phyloP scores from a whole-genome alignment of 2,329 filamentous ascomycete genomes.

The Hypoxylon sp. region DNA sequence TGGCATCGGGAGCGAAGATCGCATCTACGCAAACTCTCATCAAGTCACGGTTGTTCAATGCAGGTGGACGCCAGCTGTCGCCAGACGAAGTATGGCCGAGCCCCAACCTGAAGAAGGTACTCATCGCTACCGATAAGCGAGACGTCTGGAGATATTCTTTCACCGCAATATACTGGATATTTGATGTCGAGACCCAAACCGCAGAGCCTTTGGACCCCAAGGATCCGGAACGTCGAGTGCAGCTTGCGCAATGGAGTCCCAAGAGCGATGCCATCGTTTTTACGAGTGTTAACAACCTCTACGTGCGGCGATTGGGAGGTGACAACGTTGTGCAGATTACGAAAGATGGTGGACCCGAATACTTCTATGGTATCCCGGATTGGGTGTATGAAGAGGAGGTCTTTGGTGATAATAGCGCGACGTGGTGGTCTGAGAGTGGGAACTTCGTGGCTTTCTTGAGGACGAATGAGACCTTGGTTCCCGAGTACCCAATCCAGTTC shows the following conservation, averaged over 20 bases:
- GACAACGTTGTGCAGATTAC: slow-evolving; percentile 79
- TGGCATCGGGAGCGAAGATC: slow-evolving; percentile 55
- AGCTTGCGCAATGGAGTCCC: slow-evolving; percentile 92
- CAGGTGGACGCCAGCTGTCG: slow-evolving; percentile 66
- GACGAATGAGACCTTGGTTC: slow-evolving; percentile 93
- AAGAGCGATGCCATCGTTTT: slow-evolving; percentile 89
- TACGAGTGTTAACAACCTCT: slow-evolving; percentile 91
- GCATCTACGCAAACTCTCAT: slow-evolving; percentile 78
- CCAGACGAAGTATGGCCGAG: slow-evolving; percentile 79
- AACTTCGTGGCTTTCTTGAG: slow-evolving; percentile 91
- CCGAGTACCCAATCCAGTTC: slow-evolving; percentile 93
- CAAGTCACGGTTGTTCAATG: slow-evolving; percentile 73
- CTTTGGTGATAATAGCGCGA: slow-evolving; percentile 81
- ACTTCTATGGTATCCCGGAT: slow-evolving; percentile 96
- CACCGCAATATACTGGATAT: slow-evolving; percentile 88
- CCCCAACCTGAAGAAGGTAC: slow-evolving; percentile 84
- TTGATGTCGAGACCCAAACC: slow-evolving; percentile 85
- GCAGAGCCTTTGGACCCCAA: slow-evolving; percentile 82
- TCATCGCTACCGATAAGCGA: slow-evolving; percentile 79
- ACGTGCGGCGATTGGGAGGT: slow-evolving; percentile 73
- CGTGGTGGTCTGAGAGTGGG: slow-evolving; percentile 95
- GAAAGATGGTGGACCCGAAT: slow-evolving; percentile 84
- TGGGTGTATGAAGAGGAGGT: slow-evolving; percentile 96
- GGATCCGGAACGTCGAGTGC: slow-evolving; percentile 74
- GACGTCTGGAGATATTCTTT: slow-evolving; percentile 93